phyloP scores from a whole-genome alignment of 805 yeast genomes.

The Metschnikowia colocasiae region DNA sequence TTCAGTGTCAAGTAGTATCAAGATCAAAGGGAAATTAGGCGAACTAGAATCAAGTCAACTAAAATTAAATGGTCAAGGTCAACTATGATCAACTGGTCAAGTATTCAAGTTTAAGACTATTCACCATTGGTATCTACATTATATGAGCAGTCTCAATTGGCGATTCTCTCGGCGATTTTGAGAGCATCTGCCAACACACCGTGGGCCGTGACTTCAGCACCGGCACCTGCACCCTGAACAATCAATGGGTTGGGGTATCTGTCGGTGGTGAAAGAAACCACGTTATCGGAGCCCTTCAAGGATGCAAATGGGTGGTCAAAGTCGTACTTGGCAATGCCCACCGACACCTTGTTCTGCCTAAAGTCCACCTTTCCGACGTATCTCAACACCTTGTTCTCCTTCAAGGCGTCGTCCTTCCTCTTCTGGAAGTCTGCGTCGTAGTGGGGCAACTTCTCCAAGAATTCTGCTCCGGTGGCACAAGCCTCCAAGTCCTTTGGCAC shows the following conservation, averaged over 20 bases:
- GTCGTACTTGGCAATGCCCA: conserved; percentile 84
- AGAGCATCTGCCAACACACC: conserved; percentile 94
- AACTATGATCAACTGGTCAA: neutral
- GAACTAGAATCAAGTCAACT: too few species aligned
- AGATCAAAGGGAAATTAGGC: too few species aligned
- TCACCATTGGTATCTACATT: neutral
- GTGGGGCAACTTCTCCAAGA: conserved; percentile 73
- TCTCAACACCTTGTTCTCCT: conserved; percentile 82
- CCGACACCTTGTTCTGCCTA: conserved; percentile 63
- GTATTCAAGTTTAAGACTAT: too few species aligned
- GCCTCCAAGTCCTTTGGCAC: conserved; percentile 84
- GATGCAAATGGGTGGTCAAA: conserved; percentile 93
- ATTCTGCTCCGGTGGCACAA: conserved; percentile 70
- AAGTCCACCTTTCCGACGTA: conserved; percentile 91
- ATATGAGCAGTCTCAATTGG: conserved; percentile 30
- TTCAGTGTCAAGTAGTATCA: too few species aligned
- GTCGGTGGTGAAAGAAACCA: conserved; percentile 83
- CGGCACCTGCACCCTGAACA: conserved; percentile 97
- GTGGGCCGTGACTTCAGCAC: conserved; percentile 63
- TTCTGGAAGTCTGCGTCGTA: conserved; percentile 77
- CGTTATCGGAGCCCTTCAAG: conserved; percentile 93
- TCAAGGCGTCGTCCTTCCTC: conserved; percentile 76
- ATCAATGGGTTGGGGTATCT: conserved; percentile 92
- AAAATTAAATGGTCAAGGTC: too few species aligned
- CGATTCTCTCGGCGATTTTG: conserved; percentile 85